phyloP scores from a whole-genome alignment of 2,329 filamentous ascomycete genomes.

The Diaporthe australafricana region DNA sequence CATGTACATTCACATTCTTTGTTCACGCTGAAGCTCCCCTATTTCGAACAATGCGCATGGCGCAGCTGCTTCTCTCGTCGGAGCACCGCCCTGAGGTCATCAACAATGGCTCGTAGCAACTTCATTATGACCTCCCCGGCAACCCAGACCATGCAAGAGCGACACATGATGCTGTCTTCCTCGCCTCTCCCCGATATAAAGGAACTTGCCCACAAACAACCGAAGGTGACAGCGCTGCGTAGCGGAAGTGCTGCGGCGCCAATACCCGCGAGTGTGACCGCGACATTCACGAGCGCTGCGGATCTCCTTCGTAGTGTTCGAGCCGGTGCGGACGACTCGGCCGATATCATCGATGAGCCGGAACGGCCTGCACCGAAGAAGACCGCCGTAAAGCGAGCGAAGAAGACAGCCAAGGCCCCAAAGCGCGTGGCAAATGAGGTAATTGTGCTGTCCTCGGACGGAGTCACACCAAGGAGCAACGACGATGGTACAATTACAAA shows the following conservation, averaged over 20 bases:
- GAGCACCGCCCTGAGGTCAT: constrained; percentile 48
- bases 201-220: constrained; percentile 56
- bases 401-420: constrained; percentile 27
- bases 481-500: constrained; percentile 1
- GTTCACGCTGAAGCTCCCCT: constrained; percentile 37
- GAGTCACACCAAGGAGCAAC: constrained; percentile 14
- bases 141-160: constrained; percentile 39
- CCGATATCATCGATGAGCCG: constrained; percentile 30
- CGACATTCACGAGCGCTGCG: constrained; percentile 56
- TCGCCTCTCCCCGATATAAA: constrained; percentile 67
- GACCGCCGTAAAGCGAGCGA: background rate
- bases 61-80: constrained; percentile 53
- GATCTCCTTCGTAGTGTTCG: constrained; percentile 50
- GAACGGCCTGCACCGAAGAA: background rate
- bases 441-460: constrained; percentile 36
- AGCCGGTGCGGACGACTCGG: constrained; percentile 27
- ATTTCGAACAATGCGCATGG: constrained; percentile 57
- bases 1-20: background rate
- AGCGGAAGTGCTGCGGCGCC: constrained; percentile 52
- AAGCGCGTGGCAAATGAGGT: constrained; percentile 33
- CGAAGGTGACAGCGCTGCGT: constrained; percentile 47
- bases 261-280: constrained; percentile 50
- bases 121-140: constrained; percentile 46
- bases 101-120: constrained; percentile 45
- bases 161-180: constrained; percentile 55